A percentile compares a stretch with the other conserved stretches of the same genome.
Evolutionary conservation across 306 rosid species (phyloP).

Genomic region (Trifolium repens): DNA sequence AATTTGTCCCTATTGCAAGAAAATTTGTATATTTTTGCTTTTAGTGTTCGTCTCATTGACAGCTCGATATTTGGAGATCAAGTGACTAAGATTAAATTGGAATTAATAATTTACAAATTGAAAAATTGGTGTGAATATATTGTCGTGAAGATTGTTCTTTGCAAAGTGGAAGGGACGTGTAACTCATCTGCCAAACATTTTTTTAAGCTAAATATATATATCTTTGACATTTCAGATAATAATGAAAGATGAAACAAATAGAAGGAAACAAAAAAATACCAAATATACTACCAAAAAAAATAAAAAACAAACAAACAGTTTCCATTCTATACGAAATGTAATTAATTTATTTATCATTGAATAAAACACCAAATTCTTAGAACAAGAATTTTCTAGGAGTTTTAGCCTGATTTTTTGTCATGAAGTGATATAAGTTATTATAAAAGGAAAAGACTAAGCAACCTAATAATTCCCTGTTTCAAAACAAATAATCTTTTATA

Average conservation of each 20-base stretch:
- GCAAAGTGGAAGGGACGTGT: background rate
- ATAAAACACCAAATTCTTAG: constrained; percentile 26
- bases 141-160: too few species aligned
- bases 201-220: background rate
- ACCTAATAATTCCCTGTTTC: constrained; percentile 36
- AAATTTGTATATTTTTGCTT: too few species aligned
- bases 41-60: too few species aligned
- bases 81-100: too few species aligned
- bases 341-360: background rate
- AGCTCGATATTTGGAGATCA: too few species aligned
- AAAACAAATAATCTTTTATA: constrained; percentile 3
- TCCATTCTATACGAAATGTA: background rate
- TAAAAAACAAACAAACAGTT: constrained; percentile 2
- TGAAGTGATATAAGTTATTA: background rate
- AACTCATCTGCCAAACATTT: background rate
- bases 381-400: constrained; percentile 33
- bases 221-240: background rate
- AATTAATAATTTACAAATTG: too few species aligned
- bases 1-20: too few species aligned
- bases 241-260: background rate
- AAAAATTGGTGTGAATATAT: too few species aligned
- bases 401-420: constrained; percentile 32
- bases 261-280: background rate
- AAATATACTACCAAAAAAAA: too few species aligned
- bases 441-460: constrained; percentile 30